Conservation (phyloP, 306 rosid genomes). For the Medicago arabica region DNA sequence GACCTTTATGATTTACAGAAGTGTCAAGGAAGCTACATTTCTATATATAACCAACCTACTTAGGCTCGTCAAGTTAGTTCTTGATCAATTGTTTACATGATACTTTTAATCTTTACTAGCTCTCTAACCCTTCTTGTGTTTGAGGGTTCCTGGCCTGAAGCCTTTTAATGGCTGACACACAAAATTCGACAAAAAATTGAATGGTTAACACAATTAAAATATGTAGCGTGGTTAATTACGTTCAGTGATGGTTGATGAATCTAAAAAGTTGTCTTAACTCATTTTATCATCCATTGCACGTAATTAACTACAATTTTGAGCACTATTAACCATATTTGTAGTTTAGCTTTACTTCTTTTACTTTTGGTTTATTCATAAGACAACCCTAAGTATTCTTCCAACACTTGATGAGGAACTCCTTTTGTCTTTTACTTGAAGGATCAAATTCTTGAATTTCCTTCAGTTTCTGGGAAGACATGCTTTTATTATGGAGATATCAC, state of each 20-base stretch:
- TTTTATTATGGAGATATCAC: slow-evolving; percentile 59
- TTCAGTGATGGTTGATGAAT: too few relatives aligned
- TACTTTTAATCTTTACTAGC: background rate
- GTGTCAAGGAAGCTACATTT: slow-evolving; percentile 86
- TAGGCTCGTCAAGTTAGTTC: slow-evolving; percentile 67
- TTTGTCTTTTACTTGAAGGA: slow-evolving; percentile 58
- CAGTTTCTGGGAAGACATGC: slow-evolving; percentile 85
- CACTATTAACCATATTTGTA: background rate
- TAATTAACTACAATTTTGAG: background rate
- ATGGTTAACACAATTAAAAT: too few relatives aligned
- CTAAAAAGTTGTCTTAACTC: too few relatives aligned
- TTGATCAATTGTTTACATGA: too few relatives aligned
- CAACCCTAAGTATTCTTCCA: slow-evolving; percentile 5
- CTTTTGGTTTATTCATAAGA: slow-evolving; percentile 3
- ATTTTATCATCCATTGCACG: too few relatives aligned
- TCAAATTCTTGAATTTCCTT: slow-evolving; percentile 76
- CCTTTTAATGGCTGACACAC: too few relatives aligned
- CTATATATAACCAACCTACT: slow-evolving; percentile 89
- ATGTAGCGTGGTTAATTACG: too few relatives aligned
- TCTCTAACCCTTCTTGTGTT: too few relatives aligned
- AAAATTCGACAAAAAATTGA: too few relatives aligned
- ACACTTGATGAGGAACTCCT: slow-evolving; percentile 22
- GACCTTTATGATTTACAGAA: too few relatives aligned
- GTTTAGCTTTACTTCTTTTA: background rate
- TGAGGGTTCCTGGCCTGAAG: too few relatives aligned